Conservation (phyloP, 2,329 filamentous ascomycete species). For the Sporothrix globosa region DNA sequence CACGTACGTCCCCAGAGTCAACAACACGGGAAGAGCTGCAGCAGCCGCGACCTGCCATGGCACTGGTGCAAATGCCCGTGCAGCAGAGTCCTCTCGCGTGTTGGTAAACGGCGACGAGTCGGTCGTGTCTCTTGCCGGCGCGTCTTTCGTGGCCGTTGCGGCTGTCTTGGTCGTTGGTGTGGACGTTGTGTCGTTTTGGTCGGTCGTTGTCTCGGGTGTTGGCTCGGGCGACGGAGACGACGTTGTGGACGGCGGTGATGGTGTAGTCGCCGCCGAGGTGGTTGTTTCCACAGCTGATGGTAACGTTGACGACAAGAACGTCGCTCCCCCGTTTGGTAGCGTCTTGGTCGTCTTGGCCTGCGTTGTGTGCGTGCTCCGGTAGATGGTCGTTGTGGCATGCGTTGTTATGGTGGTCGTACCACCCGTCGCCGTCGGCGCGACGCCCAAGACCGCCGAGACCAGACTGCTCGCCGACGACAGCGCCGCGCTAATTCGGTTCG, state of each 20-base stretch:
- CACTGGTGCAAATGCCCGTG: background rate
- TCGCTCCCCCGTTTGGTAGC: background rate
- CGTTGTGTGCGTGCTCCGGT: constrained; percentile 12
- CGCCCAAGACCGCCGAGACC: constrained; percentile 21
- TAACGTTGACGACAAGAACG: background rate
- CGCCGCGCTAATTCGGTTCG: constrained; percentile 29
- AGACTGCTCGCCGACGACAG: constrained; percentile 33
- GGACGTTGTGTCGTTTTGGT: background rate
- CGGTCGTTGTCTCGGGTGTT: background rate
- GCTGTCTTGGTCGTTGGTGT: constrained; percentile 19
- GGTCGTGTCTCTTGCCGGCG: constrained; percentile 32
- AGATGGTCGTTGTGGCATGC: constrained; percentile 13
- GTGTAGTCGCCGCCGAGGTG: background rate
- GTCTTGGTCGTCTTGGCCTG: constrained; percentile 21
- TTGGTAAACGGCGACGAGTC: constrained; percentile 36
- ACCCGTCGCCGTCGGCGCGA: background rate
- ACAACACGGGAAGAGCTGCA: background rate
- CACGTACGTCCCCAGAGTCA: background rate
- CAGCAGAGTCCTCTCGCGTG: constrained; percentile 23
- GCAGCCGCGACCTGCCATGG: background rate
- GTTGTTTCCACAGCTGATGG: background rate
- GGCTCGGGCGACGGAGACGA: background rate
- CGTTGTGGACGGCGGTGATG: background rate
- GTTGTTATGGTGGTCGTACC: background rate
- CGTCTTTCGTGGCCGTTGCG: constrained; percentile 4